phyloP scores from a whole-genome alignment of 2,329 filamentous ascomycete genomes.

The Aspergillus sp. region DNA sequence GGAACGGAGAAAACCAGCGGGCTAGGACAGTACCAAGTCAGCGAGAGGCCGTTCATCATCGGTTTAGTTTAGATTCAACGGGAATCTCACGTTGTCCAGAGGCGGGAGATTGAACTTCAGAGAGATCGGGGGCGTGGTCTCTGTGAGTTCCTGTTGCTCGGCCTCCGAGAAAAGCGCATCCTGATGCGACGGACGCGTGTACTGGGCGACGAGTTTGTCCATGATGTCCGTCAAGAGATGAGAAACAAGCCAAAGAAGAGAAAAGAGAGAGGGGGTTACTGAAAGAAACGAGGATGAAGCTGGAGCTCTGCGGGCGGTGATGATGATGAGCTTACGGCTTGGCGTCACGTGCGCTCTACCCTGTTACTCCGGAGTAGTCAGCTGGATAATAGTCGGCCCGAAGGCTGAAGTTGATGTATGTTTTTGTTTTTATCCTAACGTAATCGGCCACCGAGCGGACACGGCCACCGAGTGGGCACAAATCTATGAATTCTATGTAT shows the following conservation, averaged over 20 bases:
- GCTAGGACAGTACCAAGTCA: constrained; percentile 43
- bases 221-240: constrained; percentile 43
- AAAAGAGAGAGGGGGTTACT: constrained; percentile 2
- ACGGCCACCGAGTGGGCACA: no score
- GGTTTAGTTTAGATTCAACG: no score
- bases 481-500: no score
- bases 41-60: neutral
- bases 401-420: no score
- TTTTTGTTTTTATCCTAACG: no score
- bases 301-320: constrained; percentile 17
- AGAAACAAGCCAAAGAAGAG: constrained; percentile 1
- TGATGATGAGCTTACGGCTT: constrained; percentile 25
- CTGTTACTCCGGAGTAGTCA: no score
- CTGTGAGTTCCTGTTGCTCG: constrained; percentile 64
- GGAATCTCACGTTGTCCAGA: constrained; percentile 65
- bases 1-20: constrained; percentile 88
- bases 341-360: constrained; percentile 20
- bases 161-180: constrained; percentile 65
- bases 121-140: constrained; percentile 66
- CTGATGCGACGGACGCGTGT: constrained; percentile 69
- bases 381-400: no score
- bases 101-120: constrained; percentile 94
- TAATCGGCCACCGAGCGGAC: no score
- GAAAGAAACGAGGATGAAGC: constrained; percentile 11
- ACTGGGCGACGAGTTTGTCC: constrained; percentile 88